Conservation (phyloP, 2,329 filamentous ascomycete genomes). For the Nannizzia gypsea region DNA sequence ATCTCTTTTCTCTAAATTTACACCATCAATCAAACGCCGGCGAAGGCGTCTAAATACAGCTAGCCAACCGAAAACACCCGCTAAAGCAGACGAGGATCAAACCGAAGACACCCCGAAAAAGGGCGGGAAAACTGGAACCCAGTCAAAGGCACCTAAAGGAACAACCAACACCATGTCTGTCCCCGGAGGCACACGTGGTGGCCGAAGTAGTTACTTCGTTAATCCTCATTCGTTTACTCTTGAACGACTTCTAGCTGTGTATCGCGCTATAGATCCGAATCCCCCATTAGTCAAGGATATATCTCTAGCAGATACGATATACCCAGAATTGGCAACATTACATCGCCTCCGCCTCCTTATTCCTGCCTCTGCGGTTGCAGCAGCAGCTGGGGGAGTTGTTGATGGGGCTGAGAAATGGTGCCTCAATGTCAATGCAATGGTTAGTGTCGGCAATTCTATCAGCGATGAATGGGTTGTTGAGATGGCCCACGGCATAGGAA, state of each 20-base stretch:
- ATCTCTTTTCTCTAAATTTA: constrained; percentile 40
- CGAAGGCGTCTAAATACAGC: constrained; percentile 29
- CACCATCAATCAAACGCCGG: constrained; percentile 32
- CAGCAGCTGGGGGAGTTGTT: constrained; percentile 22
- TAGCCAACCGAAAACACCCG: constrained; percentile 23
- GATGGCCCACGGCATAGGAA: constrained; percentile 33
- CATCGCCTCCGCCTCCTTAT: constrained; percentile 37
- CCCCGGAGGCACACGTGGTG: constrained; percentile 18
- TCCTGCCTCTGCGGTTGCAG: constrained; percentile 27
- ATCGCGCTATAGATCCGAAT: constrained; percentile 37
- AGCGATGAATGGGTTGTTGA: constrained; percentile 35
- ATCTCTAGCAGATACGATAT: constrained; percentile 34
- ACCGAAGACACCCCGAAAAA: constrained; percentile 22
- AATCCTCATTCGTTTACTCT: constrained; percentile 34
- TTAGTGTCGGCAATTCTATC: constrained; percentile 9
- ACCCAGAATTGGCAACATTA: constrained; percentile 36
- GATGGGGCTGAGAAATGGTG: constrained; percentile 38
- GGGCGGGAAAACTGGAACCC: constrained; percentile 19
- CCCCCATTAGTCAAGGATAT: constrained; percentile 20
- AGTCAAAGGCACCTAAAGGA: constrained; percentile 13
- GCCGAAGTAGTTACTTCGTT: constrained; percentile 29
- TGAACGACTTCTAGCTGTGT: constrained; percentile 37
- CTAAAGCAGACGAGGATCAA: constrained; percentile 19
- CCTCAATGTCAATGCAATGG: constrained; percentile 31
- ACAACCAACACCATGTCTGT: constrained; percentile 31